Evolutionary conservation across 805 yeast species (phyloP), one percentile per base, ranked within the genome.

Genomic region (Candida ficus): DNA sequence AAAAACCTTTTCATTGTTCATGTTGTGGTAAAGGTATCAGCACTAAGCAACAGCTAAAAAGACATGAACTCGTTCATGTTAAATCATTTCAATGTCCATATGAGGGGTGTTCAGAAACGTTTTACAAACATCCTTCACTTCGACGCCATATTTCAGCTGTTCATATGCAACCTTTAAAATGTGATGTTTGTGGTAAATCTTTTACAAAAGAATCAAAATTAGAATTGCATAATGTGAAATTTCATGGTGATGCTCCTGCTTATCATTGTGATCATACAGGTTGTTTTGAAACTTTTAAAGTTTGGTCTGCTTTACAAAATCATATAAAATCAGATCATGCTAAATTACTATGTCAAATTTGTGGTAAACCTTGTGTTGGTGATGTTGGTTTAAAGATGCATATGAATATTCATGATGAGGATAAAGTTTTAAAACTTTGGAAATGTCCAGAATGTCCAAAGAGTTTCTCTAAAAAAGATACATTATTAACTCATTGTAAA

Each of bases 61-160:
- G 96, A 39, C 99, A 93, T 59, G 88, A 82, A 61, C 71, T 75
- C 29, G 83, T 95, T 2, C 98, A 93, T 58, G 77, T 78, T 4
- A 71, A 73, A 47, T 75, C 87, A 1, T 81, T 80, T 52, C 45
- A 48, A 19, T 88, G 96, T 58, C 52, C 71, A 2, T 66, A 71
- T 48, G 80, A 71, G 19, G 76, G 68, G 3, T 93, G 99, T 55
- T 47, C 50, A 0, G 86, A 78, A 49, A 59, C 78, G 1, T 91
- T 88, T 53, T 75, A 79, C 54, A 83, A 83, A 49, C 87, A 83
- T 58, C 86, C 84, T 44, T 80, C 86, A 13, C 66, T 88, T 42
- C 70, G 85, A 39, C 83, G 82, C 35, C 97, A 93, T 60, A 63
- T 80, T 2, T 62, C 75, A 23, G 63, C 80, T 5, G 73, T 72